phyloP scores from a whole-genome alignment of 352 stramenopile genomes.

The Globisporangium middletonii region DNA sequence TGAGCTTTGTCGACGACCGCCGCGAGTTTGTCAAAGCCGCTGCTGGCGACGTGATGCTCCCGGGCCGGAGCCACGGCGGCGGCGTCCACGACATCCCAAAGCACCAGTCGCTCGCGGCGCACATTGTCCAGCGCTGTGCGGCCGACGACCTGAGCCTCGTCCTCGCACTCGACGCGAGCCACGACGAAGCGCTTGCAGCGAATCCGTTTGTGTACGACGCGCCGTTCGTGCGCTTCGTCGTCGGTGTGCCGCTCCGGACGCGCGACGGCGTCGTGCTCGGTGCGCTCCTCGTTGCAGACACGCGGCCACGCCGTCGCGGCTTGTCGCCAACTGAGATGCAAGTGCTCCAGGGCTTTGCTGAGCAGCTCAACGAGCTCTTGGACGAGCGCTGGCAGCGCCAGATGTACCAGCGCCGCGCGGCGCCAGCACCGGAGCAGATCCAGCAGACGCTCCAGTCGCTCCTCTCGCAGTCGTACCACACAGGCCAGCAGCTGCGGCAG shows the following conservation, averaged over 20 bases:
- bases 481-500: constrained; percentile 41
- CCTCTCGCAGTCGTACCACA: constrained; percentile 48
- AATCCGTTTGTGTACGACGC: constrained; percentile 56
- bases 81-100: constrained; percentile 35
- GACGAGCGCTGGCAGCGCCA: constrained; percentile 35
- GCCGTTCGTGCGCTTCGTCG: constrained; percentile 47
- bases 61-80: not conserved
- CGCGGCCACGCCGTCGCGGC: constrained; percentile 21
- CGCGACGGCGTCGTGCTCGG: constrained; percentile 48
- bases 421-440: constrained; percentile 24
- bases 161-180: constrained; percentile 32
- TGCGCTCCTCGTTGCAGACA: constrained; percentile 49
- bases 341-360: constrained; percentile 31
- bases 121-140: constrained; percentile 47
- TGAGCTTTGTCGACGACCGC: constrained; percentile 56
- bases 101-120: constrained; percentile 46
- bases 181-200: constrained; percentile 32
- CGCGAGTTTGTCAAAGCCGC: constrained; percentile 57
- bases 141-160: constrained; percentile 22
- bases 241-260: constrained; percentile 42
- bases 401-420: constrained; percentile 16
- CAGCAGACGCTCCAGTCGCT: constrained; percentile 37
- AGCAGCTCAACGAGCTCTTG: constrained; percentile 39
- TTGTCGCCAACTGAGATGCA: constrained; percentile 25
- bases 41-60: constrained; percentile 25